Percentiles rank a stretch among this genome's conserved stretches.
These are phyloP conservation scores for Alternaria panax DNA, from an alignment of 2,329 filamentous ascomycete genomes.

Conservation along the genomic window DNA sequence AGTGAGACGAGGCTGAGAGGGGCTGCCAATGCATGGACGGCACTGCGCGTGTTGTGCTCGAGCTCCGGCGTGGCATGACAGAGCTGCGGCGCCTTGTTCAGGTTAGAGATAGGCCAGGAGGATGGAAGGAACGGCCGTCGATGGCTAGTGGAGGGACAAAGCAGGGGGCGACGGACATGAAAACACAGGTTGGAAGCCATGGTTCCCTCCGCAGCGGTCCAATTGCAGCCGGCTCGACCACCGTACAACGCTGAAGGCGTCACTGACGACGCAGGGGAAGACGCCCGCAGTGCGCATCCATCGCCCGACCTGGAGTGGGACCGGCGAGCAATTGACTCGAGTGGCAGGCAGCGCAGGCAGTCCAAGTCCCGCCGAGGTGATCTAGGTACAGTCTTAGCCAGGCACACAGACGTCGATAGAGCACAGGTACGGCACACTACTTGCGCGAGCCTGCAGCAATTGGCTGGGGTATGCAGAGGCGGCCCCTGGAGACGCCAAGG, in stretches of 20 bases:
- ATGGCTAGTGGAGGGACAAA: background rate
- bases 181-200: conserved; percentile 1
- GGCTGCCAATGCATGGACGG: conserved; percentile 8
- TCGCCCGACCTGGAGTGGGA: background rate
- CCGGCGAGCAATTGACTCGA: conserved; percentile 6
- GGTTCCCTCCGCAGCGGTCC: background rate
- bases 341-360: background rate
- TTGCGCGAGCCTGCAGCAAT: conserved; percentile 8
- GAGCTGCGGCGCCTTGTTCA: conserved; percentile 1
- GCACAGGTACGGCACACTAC: conserved; percentile 1
- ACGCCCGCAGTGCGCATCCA: background rate
- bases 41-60: conserved; percentile 12
- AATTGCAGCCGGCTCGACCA: background rate
- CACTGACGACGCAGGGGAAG: background rate
- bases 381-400: conserved; percentile 2
- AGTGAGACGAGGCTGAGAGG: conserved; percentile 10
- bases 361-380: background rate
- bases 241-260: background rate
- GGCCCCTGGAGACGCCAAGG: conserved; percentile 21
- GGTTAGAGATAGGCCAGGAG: conserved; percentile 9
- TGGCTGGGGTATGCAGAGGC: conserved; percentile 11
- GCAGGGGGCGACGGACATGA: conserved; percentile 1
- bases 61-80: conserved; percentile 5
- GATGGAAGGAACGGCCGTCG: conserved; percentile 5
- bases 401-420: conserved; percentile 3